Conservation (phyloP, 495 filamentous ascomycete species). For the Aspergillus incahuasiensis region DNA sequence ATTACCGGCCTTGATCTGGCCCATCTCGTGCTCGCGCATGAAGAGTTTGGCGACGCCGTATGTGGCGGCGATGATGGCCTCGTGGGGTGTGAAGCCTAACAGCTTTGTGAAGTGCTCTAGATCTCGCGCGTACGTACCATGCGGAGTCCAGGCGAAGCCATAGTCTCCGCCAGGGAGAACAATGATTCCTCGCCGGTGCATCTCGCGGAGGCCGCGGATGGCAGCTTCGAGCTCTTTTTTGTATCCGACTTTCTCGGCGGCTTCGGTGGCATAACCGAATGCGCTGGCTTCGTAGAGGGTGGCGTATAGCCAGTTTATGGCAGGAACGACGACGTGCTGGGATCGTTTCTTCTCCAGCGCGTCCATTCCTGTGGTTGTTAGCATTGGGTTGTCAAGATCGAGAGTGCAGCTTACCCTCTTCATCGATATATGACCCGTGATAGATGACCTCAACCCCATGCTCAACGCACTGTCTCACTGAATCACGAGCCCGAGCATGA, state of each 20-base stretch:
- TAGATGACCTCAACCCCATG: constrained; percentile 52
- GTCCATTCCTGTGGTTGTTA: constrained; percentile 14
- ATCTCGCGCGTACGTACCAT: constrained; percentile 47
- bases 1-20: constrained; percentile 44
- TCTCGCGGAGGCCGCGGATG: constrained; percentile 37
- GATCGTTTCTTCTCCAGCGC: constrained; percentile 35
- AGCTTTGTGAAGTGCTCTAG: constrained; percentile 48
- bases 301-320: constrained; percentile 41
- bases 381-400: not conserved
- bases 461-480: constrained; percentile 41
- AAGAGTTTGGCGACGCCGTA: constrained; percentile 42
- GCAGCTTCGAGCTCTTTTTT: constrained; percentile 40
- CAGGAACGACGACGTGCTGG: constrained; percentile 42
- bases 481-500: constrained; percentile 46
- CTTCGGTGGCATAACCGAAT: constrained; percentile 39
- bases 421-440: constrained; percentile 47
- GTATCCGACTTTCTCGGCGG: constrained; percentile 41
- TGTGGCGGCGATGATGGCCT: constrained; percentile 44
- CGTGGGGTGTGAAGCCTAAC: constrained; percentile 44
- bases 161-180: constrained; percentile 50
- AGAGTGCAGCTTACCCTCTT: not conserved
- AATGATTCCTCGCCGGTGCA: constrained; percentile 42
- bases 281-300: constrained; percentile 39
- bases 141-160: constrained; percentile 49
- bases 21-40: constrained; percentile 43